Evolutionary conservation across 805 yeast species (phyloP).

Genomic region (Metschnikowia reukaufii): DNA sequence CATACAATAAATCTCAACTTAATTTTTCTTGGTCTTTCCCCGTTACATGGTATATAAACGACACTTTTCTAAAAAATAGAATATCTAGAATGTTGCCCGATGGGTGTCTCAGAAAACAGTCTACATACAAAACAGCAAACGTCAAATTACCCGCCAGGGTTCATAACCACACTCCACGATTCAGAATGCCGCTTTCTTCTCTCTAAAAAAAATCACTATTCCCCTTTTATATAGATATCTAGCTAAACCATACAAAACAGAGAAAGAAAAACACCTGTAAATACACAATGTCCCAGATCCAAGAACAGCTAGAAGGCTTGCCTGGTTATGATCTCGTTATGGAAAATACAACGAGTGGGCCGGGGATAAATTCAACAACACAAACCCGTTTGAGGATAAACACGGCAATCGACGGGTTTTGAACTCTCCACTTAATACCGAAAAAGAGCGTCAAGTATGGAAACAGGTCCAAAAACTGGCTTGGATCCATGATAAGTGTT

Average conservation of each 20-base stretch:
- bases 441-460: constrained; percentile 67
- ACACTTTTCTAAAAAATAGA: too few species aligned
- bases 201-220: neutral
- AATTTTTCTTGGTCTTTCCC: too few species aligned
- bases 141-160: neutral
- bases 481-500: constrained; percentile 84
- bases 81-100: too few species aligned
- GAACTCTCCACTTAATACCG: constrained; percentile 49
- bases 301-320: constrained; percentile 20
- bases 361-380: constrained; percentile 60
- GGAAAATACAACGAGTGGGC: constrained; percentile 67
- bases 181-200: neutral
- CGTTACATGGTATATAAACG: too few species aligned
- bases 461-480: constrained; percentile 72
- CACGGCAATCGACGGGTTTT: constrained; percentile 62
- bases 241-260: too few species aligned
- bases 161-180: neutral
- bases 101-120: neutral
- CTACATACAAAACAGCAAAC: neutral
- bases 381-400: constrained; percentile 64
- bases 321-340: constrained; percentile 60
- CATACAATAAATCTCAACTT: too few species aligned
- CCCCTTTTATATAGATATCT: too few species aligned
- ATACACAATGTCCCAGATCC: constrained; percentile 14
- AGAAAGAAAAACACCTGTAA: too few species aligned